These are phyloP conservation scores for Hippophae tibetana DNA, from an alignment of 306 rosid genomes.

Conservation along the genomic window DNA sequence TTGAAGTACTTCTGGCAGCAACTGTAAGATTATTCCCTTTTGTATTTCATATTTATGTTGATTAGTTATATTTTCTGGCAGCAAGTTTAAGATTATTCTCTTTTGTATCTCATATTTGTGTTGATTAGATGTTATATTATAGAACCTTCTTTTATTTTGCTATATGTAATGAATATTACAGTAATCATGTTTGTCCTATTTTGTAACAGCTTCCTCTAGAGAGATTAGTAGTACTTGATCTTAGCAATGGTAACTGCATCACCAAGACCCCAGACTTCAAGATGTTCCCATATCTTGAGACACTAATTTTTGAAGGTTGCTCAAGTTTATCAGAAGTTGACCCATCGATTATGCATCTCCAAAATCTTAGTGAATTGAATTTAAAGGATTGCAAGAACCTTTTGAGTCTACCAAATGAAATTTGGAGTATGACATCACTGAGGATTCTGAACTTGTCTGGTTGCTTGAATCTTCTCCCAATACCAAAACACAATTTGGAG, in stretches of 20 bases:
- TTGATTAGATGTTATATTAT: too few species aligned
- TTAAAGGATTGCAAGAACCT: slow-evolving; percentile 9
- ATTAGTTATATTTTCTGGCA: too few species aligned
- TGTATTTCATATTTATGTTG: too few species aligned
- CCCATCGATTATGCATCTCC: slow-evolving; percentile 1
- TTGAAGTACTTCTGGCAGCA: too few species aligned
- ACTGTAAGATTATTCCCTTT: too few species aligned
- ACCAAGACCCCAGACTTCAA: slow-evolving; percentile 1
- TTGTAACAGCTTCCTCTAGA: slow-evolving; percentile 1
- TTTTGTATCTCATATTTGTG: too few species aligned
- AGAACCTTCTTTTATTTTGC: too few species aligned
- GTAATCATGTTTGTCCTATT: too few species aligned
- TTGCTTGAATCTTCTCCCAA: slow-evolving; percentile 6
- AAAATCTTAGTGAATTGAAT: slow-evolving; percentile 1
- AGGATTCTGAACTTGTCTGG: slow-evolving; percentile 1
- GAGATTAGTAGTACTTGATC: neutral
- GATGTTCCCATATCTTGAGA: slow-evolving; percentile 7
- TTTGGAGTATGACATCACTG: neutral
- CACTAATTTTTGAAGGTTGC: slow-evolving; percentile 7
- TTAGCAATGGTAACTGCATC: neutral
- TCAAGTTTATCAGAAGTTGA: neutral
- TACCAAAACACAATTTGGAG: too few species aligned
- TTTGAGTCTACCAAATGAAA: neutral
- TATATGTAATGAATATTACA: too few species aligned
- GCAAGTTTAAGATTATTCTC: too few species aligned